These are phyloP conservation scores for Axilococcus clingmanii DNA, from an alignment of 139 green algal genomes.

Conservation along the genomic window DNA sequence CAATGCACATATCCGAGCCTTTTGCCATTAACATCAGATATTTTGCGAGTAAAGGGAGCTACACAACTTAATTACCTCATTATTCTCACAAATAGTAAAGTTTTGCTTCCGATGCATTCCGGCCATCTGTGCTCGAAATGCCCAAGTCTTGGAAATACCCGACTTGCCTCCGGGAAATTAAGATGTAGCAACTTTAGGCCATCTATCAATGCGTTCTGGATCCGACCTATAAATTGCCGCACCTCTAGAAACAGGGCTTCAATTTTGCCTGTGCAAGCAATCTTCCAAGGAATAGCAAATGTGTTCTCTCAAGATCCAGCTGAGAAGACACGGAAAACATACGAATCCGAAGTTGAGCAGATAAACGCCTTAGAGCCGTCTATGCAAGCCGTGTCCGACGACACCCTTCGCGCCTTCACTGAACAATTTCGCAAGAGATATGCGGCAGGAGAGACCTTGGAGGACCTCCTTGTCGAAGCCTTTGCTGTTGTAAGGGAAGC, in stretches of 20 bases:
- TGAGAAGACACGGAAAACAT: constrained; percentile 27
- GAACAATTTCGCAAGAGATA: constrained; percentile 58
- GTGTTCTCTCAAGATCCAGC: constrained; percentile 26
- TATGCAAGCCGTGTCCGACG: constrained; percentile 66
- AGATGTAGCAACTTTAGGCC: too few species aligned
- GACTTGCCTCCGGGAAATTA: too few species aligned
- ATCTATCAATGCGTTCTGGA: too few species aligned
- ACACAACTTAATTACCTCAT: too few species aligned
- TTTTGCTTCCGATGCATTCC: too few species aligned
- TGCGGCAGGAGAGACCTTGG: constrained; percentile 51
- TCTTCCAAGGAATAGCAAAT: constrained; percentile 21
- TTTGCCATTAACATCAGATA: too few species aligned
- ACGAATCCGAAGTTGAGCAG: constrained; percentile 52
- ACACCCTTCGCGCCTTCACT: constrained; percentile 75
- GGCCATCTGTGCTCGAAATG: too few species aligned
- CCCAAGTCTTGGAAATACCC: too few species aligned
- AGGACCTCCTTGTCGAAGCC: constrained; percentile 78
- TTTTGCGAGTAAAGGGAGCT: too few species aligned
- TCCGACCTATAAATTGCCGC: too few species aligned
- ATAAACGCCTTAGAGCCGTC: constrained; percentile 80
- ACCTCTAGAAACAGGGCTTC: neutral
- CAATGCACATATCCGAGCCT: too few species aligned
- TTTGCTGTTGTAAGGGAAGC: constrained; percentile 92
- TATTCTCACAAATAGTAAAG: too few species aligned
- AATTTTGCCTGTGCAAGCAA: constrained; percentile 1